Percentiles rank a stretch among this genome's conserved stretches.
These are phyloP conservation scores for Fraxinus paxiana DNA, from an alignment of 305 asterid genomes.

Conservation along the genomic window DNA sequence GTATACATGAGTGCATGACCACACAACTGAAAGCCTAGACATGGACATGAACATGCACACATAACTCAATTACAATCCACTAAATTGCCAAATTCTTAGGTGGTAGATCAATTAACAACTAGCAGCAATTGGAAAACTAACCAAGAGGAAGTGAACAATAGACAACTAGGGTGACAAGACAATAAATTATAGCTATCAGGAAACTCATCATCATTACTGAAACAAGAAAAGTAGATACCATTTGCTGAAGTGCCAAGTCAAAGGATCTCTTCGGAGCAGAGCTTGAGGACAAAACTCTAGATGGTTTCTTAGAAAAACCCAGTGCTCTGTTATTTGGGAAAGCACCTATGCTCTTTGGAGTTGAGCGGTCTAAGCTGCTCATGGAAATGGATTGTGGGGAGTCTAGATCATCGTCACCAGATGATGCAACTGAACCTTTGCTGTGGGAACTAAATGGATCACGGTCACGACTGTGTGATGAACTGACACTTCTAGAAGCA, in stretches of 20 bases:
- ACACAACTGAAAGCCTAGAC: constrained; percentile 6
- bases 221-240: constrained; percentile 49
- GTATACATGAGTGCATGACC: not conserved
- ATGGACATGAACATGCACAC: not conserved
- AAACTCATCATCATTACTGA: constrained; percentile 14
- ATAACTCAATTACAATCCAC: not conserved
- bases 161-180: constrained; percentile 14
- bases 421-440: constrained; percentile 89
- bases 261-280: constrained; percentile 93
- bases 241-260: constrained; percentile 77
- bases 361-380: constrained; percentile 54
- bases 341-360: constrained; percentile 45
- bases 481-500: constrained; percentile 71
- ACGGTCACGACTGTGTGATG: constrained; percentile 64
- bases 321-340: constrained; percentile 43
- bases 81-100: constrained; percentile 5
- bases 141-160: constrained; percentile 17
- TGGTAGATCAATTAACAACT: constrained; percentile 15
- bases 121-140: constrained; percentile 13
- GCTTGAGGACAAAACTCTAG: constrained; percentile 50
- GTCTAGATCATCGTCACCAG: constrained; percentile 83
- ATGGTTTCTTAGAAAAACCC: constrained; percentile 61
- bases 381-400: constrained; percentile 60
- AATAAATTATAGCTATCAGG: not conserved
- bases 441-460: constrained; percentile 62